Evolutionary conservation across 176 grass and related monocot genomes (phyloP).

Genomic region (Zea mays): DNA sequence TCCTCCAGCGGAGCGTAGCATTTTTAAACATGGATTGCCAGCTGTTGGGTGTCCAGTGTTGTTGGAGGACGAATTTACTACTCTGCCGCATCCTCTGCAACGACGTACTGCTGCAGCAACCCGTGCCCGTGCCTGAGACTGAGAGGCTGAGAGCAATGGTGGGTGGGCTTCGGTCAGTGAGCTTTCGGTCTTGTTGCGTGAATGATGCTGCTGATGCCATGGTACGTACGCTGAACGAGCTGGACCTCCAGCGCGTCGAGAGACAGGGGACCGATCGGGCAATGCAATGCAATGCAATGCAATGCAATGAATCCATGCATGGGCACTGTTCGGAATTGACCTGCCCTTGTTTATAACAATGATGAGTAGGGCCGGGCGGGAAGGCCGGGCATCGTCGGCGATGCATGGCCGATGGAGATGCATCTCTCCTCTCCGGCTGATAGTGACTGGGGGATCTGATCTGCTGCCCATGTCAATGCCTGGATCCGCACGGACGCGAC

Average conservation of each 20-base stretch:
- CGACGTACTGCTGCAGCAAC: neutral
- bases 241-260: neutral
- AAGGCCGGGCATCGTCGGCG: neutral
- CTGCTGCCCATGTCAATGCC: neutral
- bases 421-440: conserved; percentile 19
- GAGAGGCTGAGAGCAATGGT: neutral
- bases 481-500: conserved; percentile 41
- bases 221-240: neutral
- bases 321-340: neutral
- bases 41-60: conserved; percentile 4
- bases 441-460: neutral
- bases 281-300: neutral
- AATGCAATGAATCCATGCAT: neutral
- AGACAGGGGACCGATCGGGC: neutral
- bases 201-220: neutral
- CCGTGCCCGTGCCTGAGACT: neutral
- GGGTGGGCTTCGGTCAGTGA: neutral
- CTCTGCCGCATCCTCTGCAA: neutral
- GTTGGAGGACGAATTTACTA: neutral
- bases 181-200: neutral
- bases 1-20: neutral
- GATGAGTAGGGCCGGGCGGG: neutral
- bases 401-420: neutral
- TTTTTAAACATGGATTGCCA: neutral
- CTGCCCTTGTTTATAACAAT: neutral